Evolutionary conservation across 306 rosid genomes (phyloP), one percentile per base, ranked within the genome.

Genomic region (Glycine latifolia): DNA sequence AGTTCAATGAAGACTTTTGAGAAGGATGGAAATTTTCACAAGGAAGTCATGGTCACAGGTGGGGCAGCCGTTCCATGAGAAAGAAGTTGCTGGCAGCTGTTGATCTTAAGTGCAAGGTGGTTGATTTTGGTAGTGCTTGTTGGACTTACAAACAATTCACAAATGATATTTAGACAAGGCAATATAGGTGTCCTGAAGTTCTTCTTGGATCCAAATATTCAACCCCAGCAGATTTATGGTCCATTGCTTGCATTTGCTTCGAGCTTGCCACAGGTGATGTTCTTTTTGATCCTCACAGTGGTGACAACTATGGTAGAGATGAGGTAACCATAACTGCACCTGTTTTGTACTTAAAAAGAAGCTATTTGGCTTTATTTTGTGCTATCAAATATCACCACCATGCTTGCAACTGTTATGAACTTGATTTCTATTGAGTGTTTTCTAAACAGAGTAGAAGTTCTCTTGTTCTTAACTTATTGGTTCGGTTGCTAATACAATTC

Each of bases 81-180:
- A 86, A 89, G 79, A 87, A 89, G 82, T 79, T 92, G 81, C 89
- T 92, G 72, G 86, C 84, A 59, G 91, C 94, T 26, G 89, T 76
- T 80, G 95, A 90, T 83, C 88, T 88, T 69, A 90, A 77, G 63
- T 94, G 98, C 93, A 94, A 91, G 90, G 84, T 94, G 90, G 98
- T 94, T 47, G 98, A 94, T 85, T 91, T 94, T 85, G 97, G 98
- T 73, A 94, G 88, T 86, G 97, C 98, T 62, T 91, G 98, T 86
- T 94, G 98, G 98, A 94, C 97, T 7, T 87, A 91, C 77, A 94
- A 94, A 83, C 97, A 94, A 86, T 91, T 94, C 87, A 91, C 98
- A 10, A 94, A 80, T 73, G 98, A 94, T 81, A 91, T 94, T 80
- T 97, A 94, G 84, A 94, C 98, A 58, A 87, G 98, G 87, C 97